Percentiles rank a stretch among this genome's conserved stretches.
Evolutionary conservation across 768 basidiomycete genomes (phyloP).

Genomic region (Macrolepiota albuminosa): DNA sequence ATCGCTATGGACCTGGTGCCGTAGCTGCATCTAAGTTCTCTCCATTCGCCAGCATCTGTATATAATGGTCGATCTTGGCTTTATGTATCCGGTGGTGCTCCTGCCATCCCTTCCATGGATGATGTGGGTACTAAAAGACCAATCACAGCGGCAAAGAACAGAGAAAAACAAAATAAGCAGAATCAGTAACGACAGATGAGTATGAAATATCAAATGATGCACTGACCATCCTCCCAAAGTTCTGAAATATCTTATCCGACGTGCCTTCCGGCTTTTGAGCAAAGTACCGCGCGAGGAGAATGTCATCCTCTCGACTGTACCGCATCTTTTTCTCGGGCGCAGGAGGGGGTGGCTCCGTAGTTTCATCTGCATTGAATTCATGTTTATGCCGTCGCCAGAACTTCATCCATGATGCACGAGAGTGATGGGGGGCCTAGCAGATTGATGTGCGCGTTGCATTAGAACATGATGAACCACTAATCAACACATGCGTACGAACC

Average conservation of each 20-base stretch:
- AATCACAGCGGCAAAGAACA: not conserved
- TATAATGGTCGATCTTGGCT: slow-evolving; percentile 78
- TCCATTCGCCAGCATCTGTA: slow-evolving; percentile 54
- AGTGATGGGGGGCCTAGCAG: slow-evolving; percentile 78
- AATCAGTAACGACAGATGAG: slow-evolving; percentile 1
- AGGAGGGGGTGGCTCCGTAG: slow-evolving; percentile 64
- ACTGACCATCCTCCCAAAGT: slow-evolving; percentile 66
- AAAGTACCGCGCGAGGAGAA: slow-evolving; percentile 75
- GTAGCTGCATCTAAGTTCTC: slow-evolving; percentile 37
- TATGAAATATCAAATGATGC: not conserved
- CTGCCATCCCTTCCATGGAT: slow-evolving; percentile 95
- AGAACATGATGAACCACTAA: not conserved
- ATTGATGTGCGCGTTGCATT: not conserved
- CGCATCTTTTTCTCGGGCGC: slow-evolving; percentile 88
- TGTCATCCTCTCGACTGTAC: slow-evolving; percentile 75
- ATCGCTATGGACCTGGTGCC: slow-evolving; percentile 4
- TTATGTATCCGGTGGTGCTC: slow-evolving; percentile 90
- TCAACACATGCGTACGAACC: slow-evolving; percentile 28
- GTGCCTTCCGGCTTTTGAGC: slow-evolving; percentile 71
- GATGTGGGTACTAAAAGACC: slow-evolving; percentile 64
- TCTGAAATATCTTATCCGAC: slow-evolving; percentile 80
- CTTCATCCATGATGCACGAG: slow-evolving; percentile 93
- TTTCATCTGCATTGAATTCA: slow-evolving; percentile 63
- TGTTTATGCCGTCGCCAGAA: slow-evolving; percentile 88
- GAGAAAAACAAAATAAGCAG: not conserved